Conservation (phyloP, 129 eudicot genomes). For the Lactuca saligna region DNA sequence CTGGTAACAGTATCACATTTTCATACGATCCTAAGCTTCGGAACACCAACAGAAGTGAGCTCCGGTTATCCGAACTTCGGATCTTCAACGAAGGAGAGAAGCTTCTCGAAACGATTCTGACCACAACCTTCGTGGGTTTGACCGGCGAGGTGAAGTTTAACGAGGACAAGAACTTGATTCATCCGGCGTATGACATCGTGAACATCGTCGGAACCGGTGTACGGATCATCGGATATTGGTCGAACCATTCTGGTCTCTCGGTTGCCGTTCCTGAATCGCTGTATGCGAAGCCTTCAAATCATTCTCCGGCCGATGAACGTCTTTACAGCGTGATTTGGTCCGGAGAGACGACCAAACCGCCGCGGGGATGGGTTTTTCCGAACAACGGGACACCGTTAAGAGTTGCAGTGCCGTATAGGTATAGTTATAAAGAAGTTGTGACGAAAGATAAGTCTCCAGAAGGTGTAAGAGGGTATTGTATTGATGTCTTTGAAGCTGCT, state of each 20-base stretch:
- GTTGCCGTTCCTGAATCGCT: constrained; percentile 61
- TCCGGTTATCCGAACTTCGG: constrained; percentile 53
- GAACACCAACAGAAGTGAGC: constrained; percentile 37
- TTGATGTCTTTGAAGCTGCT: constrained; percentile 97
- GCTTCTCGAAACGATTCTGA: constrained; percentile 49
- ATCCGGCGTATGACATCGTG: constrained; percentile 72
- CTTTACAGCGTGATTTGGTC: constrained; percentile 86
- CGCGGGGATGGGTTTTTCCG: constrained; percentile 97
- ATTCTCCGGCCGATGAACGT: constrained; percentile 42
- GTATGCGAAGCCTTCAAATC: constrained; percentile 50
- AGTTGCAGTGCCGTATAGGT: constrained; percentile 83
- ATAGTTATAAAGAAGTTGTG: constrained; percentile 63
- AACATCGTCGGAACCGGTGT: constrained; percentile 74
- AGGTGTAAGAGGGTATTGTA: constrained; percentile 81
- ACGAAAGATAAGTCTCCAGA: constrained; percentile 65
- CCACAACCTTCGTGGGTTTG: constrained; percentile 59
- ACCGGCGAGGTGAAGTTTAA: constrained; percentile 70
- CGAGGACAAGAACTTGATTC: constrained; percentile 57
- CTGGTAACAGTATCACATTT: constrained; percentile 54
- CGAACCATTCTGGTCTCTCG: constrained; percentile 80
- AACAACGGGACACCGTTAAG: constrained; percentile 77
- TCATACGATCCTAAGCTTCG: constrained; percentile 59
- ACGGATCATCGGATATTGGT: constrained; percentile 79
- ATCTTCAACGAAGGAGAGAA: constrained; percentile 62
- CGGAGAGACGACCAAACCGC: constrained; percentile 61